Percentiles rank a stretch among this genome's conserved stretches.
These are phyloP conservation scores for Staphylotrichum tortipilum DNA, from an alignment of 495 filamentous ascomycete genomes.

Conservation along the genomic window DNA sequence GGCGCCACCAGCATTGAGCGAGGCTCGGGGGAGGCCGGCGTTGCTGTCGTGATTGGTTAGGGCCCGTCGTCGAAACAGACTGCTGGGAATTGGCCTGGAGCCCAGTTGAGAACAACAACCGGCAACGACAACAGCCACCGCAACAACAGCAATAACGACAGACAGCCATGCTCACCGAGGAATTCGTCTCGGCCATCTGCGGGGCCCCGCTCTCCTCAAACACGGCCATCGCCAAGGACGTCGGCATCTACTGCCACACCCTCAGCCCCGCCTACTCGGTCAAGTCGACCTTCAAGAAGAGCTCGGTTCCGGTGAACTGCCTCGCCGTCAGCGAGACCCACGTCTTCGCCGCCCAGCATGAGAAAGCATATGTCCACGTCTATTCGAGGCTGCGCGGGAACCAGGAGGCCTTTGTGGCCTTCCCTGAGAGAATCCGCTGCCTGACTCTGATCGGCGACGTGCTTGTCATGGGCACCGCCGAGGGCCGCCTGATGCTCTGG, in stretches of 20 bases:
- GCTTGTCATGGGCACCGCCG: slow-evolving; percentile 74
- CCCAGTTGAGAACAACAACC: too few species aligned
- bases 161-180: slow-evolving; percentile 71
- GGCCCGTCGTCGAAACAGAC: too few species aligned
- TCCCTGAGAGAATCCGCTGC: slow-evolving; percentile 75
- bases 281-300: slow-evolving; percentile 83
- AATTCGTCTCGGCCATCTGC: slow-evolving; percentile 66
- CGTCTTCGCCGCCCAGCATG: slow-evolving; percentile 81
- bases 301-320: slow-evolving; percentile 66
- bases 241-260: slow-evolving; percentile 76
- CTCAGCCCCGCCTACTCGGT: slow-evolving; percentile 64
- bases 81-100: too few species aligned
- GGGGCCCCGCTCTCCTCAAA: slow-evolving; percentile 55
- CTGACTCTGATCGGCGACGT: slow-evolving; percentile 56
- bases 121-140: too few species aligned
- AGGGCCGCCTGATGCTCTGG: slow-evolving; percentile 83
- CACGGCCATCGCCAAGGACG: slow-evolving; percentile 61
- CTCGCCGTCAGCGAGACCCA: slow-evolving; percentile 76
- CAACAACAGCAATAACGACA: too few species aligned
- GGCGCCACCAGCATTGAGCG: too few species aligned
- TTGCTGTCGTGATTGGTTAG: too few species aligned
- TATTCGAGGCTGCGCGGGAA: slow-evolving; percentile 76
- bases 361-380: slow-evolving; percentile 86
- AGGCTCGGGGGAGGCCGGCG: too few species aligned
- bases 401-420: slow-evolving; percentile 78